These are phyloP conservation scores for Phylloporus arenicola DNA, from an alignment of 768 basidiomycete species.

Conservation along the genomic window DNA sequence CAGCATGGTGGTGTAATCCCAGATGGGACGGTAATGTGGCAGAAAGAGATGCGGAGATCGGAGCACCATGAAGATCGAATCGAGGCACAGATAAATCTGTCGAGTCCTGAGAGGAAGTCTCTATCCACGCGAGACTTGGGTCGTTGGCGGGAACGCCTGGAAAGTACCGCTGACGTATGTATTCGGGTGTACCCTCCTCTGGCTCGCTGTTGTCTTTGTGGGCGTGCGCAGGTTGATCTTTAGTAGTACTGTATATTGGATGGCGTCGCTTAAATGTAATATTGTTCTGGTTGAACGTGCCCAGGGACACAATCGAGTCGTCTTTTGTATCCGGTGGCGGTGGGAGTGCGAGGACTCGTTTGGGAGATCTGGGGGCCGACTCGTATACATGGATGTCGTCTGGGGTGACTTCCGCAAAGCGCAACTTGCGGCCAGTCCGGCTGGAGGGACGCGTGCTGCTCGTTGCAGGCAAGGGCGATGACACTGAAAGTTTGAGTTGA, in stretches of 20 bases:
- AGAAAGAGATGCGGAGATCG: conserved; percentile 53
- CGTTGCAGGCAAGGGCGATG: conserved; percentile 41
- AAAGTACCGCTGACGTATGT: conserved; percentile 81
- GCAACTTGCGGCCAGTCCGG: conserved; percentile 48
- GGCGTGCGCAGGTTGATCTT: neutral
- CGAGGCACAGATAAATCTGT: conserved; percentile 34
- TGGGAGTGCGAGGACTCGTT: conserved; percentile 53
- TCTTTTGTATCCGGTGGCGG: conserved; percentile 28
- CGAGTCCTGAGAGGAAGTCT: conserved; percentile 15
- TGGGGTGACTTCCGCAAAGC: conserved; percentile 72
- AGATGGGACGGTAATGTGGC: conserved; percentile 71
- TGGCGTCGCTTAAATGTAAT: conserved; percentile 10
- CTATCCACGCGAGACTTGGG: conserved; percentile 79
- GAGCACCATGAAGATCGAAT: conserved; percentile 74
- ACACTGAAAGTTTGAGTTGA: conserved; percentile 21
- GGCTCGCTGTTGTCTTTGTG: conserved; percentile 25
- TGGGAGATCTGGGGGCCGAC: conserved; percentile 76
- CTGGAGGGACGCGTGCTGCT: conserved; percentile 57
- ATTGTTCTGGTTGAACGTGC: conserved; percentile 33
- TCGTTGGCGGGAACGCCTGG: conserved; percentile 63
- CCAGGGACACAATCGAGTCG: conserved; percentile 30
- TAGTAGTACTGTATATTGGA: neutral
- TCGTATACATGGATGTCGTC: conserved; percentile 80
- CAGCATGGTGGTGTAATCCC: conserved; percentile 88
- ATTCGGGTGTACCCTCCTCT: conserved; percentile 74